Evolutionary conservation across 495 filamentous ascomycete species (phyloP).

Genomic region (Neurospora intermedia): DNA sequence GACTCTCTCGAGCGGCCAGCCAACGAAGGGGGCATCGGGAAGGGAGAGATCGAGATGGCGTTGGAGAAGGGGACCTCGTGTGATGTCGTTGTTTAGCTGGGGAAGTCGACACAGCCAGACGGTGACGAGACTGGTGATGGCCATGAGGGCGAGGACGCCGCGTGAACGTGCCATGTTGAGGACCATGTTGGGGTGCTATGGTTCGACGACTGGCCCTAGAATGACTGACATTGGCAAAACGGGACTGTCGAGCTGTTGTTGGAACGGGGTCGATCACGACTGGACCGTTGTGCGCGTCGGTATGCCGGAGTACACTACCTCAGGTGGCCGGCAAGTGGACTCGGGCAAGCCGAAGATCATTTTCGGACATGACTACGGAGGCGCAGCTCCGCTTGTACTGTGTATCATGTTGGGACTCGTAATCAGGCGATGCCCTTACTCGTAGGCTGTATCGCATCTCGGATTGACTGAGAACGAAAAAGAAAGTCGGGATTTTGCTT

Average conservation of each 20-base stretch:
- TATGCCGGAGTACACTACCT: background rate
- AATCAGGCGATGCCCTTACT: background rate
- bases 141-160: slow-evolving; percentile 6
- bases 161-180: slow-evolving; percentile 6
- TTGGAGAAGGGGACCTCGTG: background rate
- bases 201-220: background rate
- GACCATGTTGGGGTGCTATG: background rate
- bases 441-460: background rate
- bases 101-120: slow-evolving; percentile 16
- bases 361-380: background rate
- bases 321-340: background rate
- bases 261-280: background rate
- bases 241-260: background rate
- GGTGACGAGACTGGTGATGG: slow-evolving; percentile 12
- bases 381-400: background rate
- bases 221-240: background rate
- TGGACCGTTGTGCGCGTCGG: background rate
- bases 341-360: background rate
- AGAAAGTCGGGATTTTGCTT: background rate
- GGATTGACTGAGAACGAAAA: background rate
- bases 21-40: slow-evolving; percentile 29
- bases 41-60: slow-evolving; percentile 23
- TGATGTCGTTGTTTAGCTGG: slow-evolving; percentile 3
- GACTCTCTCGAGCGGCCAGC: slow-evolving; percentile 35
- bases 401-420: background rate